Evolutionary conservation across 1,284 basidiomycete species (phyloP), one percentile per base, ranked within the genome.

Genomic region (Heterobasidion annosum): DNA sequence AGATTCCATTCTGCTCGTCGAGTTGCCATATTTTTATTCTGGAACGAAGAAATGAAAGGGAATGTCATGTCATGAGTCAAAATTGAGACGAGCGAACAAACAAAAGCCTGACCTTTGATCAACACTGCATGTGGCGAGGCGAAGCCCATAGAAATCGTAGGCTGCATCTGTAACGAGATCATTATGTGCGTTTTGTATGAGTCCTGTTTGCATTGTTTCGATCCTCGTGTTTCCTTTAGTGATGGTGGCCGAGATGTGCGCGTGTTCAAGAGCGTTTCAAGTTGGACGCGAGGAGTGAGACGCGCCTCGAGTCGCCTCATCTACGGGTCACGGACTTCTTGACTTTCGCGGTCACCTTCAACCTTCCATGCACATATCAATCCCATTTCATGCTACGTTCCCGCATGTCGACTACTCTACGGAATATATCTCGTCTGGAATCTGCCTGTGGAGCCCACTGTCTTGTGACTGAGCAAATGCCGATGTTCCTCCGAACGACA

Each of bases 121-220:
- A 33, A 92, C 74, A 57, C 84, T 81, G 61, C 82, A 85, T 0
- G 87, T 85, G 3, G 88, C 87, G 40, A 91, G 77, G 61, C 83
- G 78, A 42, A 89, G 79, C 6, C 93, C 93, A 64, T 95, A 94
- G 66, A 89, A 93, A 65, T 95, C 91, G 67, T 95, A 97, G 18
- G 83, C 78, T 55, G 91, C 80, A 70, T 93, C 91, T 43, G 90
- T 85, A 47, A 93, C 76, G 16, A 93, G 76, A 66, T 93, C 91
- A 50, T 72, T 78, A 68, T 93, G 90, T 3, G 84, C 83, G 57
- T 81, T 84, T 55, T 77, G 77, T 55, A 91, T 83, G 13, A 91
- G 72, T 8, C 82, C 83, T 3, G 86, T 85, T 65, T 90, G 86
- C 52, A 89, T 61, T 51, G n/a, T 43, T 2, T 34, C 6, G 48